A percentile compares a stretch with the other conserved stretches of the same genome.
These are phyloP conservation scores for Acanthamoeba sp. DNA, from an alignment of 208 protist species.

Conservation along the genomic window DNA sequence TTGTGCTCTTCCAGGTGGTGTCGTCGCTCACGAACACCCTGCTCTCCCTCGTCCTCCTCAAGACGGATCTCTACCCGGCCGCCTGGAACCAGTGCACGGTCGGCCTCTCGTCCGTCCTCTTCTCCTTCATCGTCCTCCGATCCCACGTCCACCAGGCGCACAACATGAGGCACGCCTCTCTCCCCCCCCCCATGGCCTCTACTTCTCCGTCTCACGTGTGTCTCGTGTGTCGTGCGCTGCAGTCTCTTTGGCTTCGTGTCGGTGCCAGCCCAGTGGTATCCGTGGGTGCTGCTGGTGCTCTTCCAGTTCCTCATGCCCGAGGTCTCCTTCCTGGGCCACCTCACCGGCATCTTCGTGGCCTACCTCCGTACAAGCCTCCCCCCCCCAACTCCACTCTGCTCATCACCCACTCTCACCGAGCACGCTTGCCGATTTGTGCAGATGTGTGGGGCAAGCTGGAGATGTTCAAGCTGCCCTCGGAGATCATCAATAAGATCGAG, in stretches of 20 bases:
- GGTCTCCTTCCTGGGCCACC: conserved; percentile 84
- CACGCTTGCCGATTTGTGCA: background rate
- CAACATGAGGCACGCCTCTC: conserved; percentile 11
- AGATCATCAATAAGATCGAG: conserved; percentile 7
- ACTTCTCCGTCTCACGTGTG: background rate
- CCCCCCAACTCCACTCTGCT: background rate
- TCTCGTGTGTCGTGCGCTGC: background rate
- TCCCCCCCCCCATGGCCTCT: background rate
- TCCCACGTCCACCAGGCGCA: conserved; percentile 12
- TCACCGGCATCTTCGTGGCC: conserved; percentile 82
- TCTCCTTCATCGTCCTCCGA: conserved; percentile 80
- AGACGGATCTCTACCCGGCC: background rate
- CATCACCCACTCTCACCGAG: background rate
- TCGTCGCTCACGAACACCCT: conserved; percentile 22
- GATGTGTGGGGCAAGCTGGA: conserved; percentile 31
- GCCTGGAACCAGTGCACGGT: conserved; percentile 64
- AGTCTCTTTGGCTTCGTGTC: conserved; percentile 80
- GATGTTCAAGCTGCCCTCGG: background rate
- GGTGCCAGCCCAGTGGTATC: conserved; percentile 82
- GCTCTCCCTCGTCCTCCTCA: background rate
- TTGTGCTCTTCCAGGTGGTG: conserved; percentile 49
- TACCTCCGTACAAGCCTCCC: conserved; percentile 58
- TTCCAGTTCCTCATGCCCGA: conserved; percentile 80
- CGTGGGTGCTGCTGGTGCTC: conserved; percentile 81
- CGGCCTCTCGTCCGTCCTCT: conserved; percentile 83